These are phyloP conservation scores for Botryosphaeria dothidea DNA, from an alignment of 2,329 filamentous ascomycete species.

Conservation along the genomic window DNA sequence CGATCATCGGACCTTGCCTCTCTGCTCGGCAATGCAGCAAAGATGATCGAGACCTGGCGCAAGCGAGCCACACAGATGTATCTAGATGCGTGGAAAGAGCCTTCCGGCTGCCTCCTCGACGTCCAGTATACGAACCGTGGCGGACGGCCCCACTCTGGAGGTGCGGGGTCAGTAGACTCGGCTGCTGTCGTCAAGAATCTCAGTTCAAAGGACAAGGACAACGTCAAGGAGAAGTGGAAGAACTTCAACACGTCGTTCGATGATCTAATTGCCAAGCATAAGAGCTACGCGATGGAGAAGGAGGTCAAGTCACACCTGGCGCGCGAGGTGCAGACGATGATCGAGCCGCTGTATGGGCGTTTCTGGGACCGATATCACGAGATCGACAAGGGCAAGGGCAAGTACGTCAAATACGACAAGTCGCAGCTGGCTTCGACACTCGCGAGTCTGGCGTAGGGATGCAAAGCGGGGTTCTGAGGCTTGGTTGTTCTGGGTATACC, in stretches of 20 bases:
- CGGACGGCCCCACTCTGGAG: constrained; percentile 65
- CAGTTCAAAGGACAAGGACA: constrained; percentile 88
- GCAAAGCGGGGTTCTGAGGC: constrained; percentile 22
- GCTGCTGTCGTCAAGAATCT: constrained; percentile 81
- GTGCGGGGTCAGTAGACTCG: constrained; percentile 62
- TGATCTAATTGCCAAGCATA: constrained; percentile 80
- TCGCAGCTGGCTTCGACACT: constrained; percentile 67
- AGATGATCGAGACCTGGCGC: constrained; percentile 78
- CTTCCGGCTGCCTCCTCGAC: constrained; percentile 78
- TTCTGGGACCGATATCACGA: constrained; percentile 99
- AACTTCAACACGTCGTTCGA: constrained; percentile 91
- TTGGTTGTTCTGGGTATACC: constrained; percentile 21
- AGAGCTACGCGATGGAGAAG: constrained; percentile 81
- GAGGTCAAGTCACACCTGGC: constrained; percentile 81
- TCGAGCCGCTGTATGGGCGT: constrained; percentile 89
- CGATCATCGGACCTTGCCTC: constrained; percentile 74
- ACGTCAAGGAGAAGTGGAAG: constrained; percentile 94
- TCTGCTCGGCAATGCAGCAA: constrained; percentile 64
- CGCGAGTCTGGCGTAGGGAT: constrained; percentile 44
- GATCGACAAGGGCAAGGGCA: constrained; percentile 95
- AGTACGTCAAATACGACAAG: constrained; percentile 98
- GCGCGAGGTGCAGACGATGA: constrained; percentile 83
- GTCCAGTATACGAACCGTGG: constrained; percentile 84
- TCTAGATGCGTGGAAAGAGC: constrained; percentile 83
- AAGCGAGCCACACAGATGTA: constrained; percentile 84